Base-by-base conservation (phyloP, 2,329 filamentous ascomycete species). In the Aspergillus hiratsukae region DNA sequence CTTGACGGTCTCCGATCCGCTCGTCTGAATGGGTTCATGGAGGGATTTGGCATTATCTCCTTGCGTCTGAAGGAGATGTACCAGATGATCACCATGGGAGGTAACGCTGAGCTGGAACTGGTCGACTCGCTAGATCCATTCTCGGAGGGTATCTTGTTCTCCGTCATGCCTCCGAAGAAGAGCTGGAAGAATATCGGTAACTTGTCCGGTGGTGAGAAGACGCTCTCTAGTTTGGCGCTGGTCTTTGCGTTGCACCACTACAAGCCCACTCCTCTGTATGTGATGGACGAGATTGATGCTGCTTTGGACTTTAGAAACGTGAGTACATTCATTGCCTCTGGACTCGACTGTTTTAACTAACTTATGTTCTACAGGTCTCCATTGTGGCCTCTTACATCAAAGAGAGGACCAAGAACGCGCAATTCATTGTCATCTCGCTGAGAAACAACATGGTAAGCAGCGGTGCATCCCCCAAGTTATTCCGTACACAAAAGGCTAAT, bases 41-140 rank as follows among this genome's bases (percentile, higher is more conserved):
- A 95, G 71, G 94, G 95, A 41, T 97, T 99, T 78, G 88, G 88
- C 68, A 88, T 86, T 60, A 99, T 99, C 74, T 97, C 93, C 1
- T 81, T 97, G 25, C 89, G 93, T 0, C 81, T 99, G 48, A 99
- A 99, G 79, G 94, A 99, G 71, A 99, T 99, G 94, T 99, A 99
- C 77, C 94, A 99, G 73, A 97, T 99, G 92, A 99, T 99, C 72
- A 99, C 94, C 23, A 97, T 99, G 91, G 94, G 94, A 59, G 94
- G 94, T 55, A 99, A 99, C 67, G 94, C 94, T 0, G 94, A 99
- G 77, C 84, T 99, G 11, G 95, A 99, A 74, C 86, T 99, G 25
- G 94, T 99, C 43, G 94, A 99, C 78, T 93, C 88, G 19, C 80
- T 99, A 2, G 95, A 99, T 72, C 94, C 94, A 0, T 99, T 99